Evolutionary conservation across 78 protist species (phyloP).

Genomic region (Fonticula alba): DNA sequence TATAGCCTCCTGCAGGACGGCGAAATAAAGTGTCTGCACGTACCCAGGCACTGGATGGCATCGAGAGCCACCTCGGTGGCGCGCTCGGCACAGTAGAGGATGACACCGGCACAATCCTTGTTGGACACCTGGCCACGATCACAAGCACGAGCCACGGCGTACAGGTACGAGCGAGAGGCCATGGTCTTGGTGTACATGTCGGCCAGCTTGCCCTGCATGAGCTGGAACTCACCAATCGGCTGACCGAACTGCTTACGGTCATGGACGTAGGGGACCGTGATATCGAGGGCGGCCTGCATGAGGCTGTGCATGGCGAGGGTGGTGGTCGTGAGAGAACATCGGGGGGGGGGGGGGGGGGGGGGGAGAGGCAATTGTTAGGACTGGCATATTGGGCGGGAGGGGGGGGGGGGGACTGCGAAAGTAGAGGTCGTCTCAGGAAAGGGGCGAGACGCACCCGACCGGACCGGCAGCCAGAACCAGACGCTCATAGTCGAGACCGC

Average conservation of each 20-base stretch:
- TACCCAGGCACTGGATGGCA: constrained; percentile 63
- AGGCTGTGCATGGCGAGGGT: constrained; percentile 11
- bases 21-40: background rate
- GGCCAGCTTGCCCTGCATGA: constrained; percentile 75
- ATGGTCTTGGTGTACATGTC: constrained; percentile 62
- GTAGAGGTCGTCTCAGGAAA: no score
- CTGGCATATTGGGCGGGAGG: no score
- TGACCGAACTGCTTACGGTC: constrained; percentile 64
- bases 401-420: no score
- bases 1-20: no score
- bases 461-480: constrained; percentile 73
- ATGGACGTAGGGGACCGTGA: constrained; percentile 54
- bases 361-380: no score
- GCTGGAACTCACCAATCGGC: constrained; percentile 41
- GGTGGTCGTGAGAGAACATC: no score
- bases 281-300: constrained; percentile 64
- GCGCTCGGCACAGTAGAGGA: constrained; percentile 61
- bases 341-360: no score
- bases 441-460: constrained; percentile 46
- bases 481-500: constrained; percentile 75
- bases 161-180: constrained; percentile 52
- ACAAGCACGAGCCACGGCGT: constrained; percentile 42
- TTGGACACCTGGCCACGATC: constrained; percentile 33
- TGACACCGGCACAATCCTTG: constrained; percentile 50
- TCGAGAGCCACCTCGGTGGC: constrained; percentile 62